Base-by-base conservation (phyloP, 2,329 filamentous ascomycete species). In the Fusarium hostae region DNA sequence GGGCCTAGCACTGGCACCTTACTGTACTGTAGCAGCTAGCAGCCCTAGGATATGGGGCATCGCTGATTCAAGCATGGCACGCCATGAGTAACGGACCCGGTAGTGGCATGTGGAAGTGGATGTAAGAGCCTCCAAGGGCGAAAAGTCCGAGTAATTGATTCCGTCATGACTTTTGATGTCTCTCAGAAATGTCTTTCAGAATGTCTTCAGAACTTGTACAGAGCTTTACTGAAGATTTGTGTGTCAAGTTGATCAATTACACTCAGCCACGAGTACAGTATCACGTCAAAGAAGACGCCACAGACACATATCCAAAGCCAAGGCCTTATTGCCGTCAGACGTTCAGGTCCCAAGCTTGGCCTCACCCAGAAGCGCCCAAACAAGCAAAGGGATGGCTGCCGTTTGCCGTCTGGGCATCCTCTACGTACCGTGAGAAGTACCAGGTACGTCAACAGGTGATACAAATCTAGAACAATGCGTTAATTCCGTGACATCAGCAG, bases 351-450 rank as follows among this genome's bases (percentile, higher is more conserved):
- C 37, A 57, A 18, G 22, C 69, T 72, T 72, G 61, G 69, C 52
- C 43, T 68, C 43, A 26, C 40, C 43, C 39, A 65, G 37, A 34
- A 55, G 35, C 32, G 39, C 41, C 41, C 30, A 32, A 40, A 47
- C 55, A 55, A 50, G 40, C 60, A 72, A 72, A 56, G 61, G 57
- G 44, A 60, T 54, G 35, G 32, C 54, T 73, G 71, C 71, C 71
- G 67, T 62, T 62, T 68, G 60, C 71, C 70, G 70, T 71, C 70
- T 73, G 51, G 70, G 70, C 70, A 43, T 48, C 9, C 16, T 54
- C 18, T 54, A 51, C 44, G 70, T 72, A 71, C 28, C 63, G 30
- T 10, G 22, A 22, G 43, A 73, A 57, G 66, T 68, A 67, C 55
- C 62, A 5, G 50, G 45, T 73, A 72, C 70, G 44, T 59, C 24